These are phyloP conservation scores for Daldinia bambusicola DNA, from an alignment of 495 filamentous ascomycete species.

Conservation along the genomic window DNA sequence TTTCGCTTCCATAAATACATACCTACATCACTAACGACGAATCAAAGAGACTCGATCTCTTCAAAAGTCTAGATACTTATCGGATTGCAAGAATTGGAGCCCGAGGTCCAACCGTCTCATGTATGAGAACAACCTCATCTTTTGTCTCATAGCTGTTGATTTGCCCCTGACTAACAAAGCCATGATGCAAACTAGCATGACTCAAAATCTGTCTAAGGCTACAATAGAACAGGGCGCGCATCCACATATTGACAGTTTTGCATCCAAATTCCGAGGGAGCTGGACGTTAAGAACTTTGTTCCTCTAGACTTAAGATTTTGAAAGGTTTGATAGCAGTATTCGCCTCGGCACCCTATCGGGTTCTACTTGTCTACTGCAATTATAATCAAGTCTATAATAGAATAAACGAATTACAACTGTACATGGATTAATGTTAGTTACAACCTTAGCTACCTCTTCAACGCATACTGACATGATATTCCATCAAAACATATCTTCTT, in stretches of 20 bases:
- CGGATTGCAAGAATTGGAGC: background rate
- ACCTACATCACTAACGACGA: background rate
- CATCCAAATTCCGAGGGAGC: background rate
- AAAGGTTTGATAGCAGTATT: conserved; percentile 2
- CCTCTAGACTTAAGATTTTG: background rate
- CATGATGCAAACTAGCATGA: conserved; percentile 4
- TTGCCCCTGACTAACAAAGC: conserved; percentile 9
- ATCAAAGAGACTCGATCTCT: background rate
- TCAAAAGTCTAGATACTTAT: background rate
- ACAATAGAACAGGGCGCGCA: conserved; percentile 6
- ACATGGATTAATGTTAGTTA: too few relatives aligned
- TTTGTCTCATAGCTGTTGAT: background rate
- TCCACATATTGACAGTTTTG: background rate
- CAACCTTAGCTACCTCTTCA: too few relatives aligned
- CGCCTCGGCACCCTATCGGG: background rate
- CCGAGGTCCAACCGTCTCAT: background rate
- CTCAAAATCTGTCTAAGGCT: background rate
- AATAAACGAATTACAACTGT: too few relatives aligned
- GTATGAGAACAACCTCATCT: background rate
- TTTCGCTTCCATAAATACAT: background rate
- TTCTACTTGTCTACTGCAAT: background rate
- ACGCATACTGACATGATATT: too few relatives aligned
- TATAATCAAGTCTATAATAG: conserved; percentile 8
- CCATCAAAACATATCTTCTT: background rate
- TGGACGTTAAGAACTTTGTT: background rate